Conservation (phyloP, 805 yeast species). For the Tetrapisispora nanseiensis region DNA sequence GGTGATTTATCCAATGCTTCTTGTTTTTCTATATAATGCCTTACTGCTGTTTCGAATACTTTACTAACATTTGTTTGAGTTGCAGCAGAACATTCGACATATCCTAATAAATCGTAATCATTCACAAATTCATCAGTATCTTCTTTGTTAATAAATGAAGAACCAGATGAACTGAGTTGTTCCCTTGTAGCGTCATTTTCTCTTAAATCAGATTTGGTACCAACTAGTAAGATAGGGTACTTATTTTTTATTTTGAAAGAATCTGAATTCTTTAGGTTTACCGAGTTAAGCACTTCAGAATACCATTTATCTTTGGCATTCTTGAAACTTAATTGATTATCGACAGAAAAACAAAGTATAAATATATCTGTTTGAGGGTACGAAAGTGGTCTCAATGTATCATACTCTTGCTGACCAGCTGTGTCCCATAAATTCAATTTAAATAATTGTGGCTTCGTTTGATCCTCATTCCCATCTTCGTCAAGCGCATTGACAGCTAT, state of each 20-base stretch:
- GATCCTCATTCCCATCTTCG: conserved; percentile 8
- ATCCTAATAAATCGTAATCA: conserved; percentile 62
- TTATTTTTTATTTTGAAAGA: conserved; percentile 12
- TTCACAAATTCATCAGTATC: conserved; percentile 62
- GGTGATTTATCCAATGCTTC: background rate
- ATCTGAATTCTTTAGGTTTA: conserved; percentile 41
- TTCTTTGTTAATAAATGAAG: conserved; percentile 47
- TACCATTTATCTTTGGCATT: conserved; percentile 77
- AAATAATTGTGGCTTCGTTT: conserved; percentile 44
- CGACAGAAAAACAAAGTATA: conserved; percentile 75
- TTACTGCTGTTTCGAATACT: conserved; percentile 73
- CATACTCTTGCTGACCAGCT: conserved; percentile 91
- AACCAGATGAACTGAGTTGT: conserved; percentile 37
- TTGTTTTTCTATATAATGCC: conserved; percentile 36
- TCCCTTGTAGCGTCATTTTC: conserved; percentile 71
- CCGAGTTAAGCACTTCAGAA: conserved; percentile 80
- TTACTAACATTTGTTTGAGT: conserved; percentile 80
- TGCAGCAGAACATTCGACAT: conserved; percentile 84
- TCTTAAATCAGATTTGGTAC: conserved; percentile 82
- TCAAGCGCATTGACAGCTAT: conserved; percentile 42
- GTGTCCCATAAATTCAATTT: conserved; percentile 92
- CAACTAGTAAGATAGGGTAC: conserved; percentile 56
- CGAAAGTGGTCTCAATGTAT: conserved; percentile 76
- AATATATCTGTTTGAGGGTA: conserved; percentile 91
- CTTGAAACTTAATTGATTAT: conserved; percentile 68